phyloP scores from a whole-genome alignment of 106 monocot genomes.

The Phalaenopsis aphrodite region DNA sequence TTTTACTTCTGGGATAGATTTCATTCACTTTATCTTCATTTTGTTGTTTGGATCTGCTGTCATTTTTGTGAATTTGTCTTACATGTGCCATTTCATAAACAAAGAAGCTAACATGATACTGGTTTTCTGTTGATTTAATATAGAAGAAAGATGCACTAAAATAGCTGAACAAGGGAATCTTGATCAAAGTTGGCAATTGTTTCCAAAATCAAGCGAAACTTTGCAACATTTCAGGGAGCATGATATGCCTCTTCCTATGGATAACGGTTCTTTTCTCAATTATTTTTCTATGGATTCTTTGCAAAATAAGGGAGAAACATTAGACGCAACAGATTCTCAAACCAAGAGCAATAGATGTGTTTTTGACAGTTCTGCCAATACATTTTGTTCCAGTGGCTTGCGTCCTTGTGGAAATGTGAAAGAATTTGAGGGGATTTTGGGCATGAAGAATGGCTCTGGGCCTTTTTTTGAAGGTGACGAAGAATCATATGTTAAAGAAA shows the following conservation, averaged over 20 bases:
- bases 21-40: neutral
- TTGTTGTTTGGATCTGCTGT: neutral
- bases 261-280: neutral
- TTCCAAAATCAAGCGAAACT: neutral
- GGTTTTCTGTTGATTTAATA: neutral
- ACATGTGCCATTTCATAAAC: neutral
- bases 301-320: neutral
- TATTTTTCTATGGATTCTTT: constrained; percentile 3
- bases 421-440: neutral
- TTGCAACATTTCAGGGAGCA: neutral
- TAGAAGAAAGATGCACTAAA: neutral
- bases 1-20: neutral
- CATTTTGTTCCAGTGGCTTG: neutral
- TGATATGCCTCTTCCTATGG: neutral
- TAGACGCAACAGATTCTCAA: neutral
- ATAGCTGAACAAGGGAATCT: constrained; percentile 7
- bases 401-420: neutral
- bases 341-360: neutral
- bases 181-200: constrained; percentile 1
- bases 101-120: constrained; percentile 8
- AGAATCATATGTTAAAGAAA: neutral
- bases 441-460: neutral
- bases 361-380: neutral
- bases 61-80: neutral
- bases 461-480: constrained; percentile 10